phyloP scores from a whole-genome alignment of 2,329 filamentous ascomycete species.

The Emergomyces orientalis region DNA sequence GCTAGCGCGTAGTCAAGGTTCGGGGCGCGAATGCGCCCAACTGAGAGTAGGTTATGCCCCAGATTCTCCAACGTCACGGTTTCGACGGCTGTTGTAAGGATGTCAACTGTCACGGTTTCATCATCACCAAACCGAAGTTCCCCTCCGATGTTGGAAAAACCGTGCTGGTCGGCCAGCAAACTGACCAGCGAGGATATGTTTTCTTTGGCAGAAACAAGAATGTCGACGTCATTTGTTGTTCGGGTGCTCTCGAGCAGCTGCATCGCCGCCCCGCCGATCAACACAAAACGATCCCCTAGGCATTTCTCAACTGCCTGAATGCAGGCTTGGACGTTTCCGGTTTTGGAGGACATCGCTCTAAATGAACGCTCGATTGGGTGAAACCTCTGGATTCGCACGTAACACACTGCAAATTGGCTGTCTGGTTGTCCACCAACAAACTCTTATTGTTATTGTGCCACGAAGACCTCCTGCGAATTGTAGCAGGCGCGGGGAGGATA shows the following conservation, averaged over 20 bases:
- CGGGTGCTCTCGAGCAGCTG: not conserved
- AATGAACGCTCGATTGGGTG: not conserved
- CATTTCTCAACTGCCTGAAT: not conserved
- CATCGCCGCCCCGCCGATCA: not conserved
- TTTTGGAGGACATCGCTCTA: not conserved
- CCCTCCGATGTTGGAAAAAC: not conserved
- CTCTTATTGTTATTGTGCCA: not conserved
- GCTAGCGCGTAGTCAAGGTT: not conserved
- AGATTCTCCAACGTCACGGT: not conserved
- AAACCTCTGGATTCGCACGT: not conserved
- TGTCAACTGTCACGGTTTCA: constrained; percentile 10
- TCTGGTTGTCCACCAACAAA: not conserved
- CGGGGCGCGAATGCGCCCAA: not conserved
- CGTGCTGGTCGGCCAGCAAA: not conserved
- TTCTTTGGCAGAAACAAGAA: not conserved
- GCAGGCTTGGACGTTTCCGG: not conserved
- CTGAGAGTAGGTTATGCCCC: not conserved
- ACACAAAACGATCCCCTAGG: not conserved
- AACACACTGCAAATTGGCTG: not conserved
- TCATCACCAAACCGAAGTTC: not conserved
- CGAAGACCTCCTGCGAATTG: not conserved
- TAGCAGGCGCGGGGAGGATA: not conserved
- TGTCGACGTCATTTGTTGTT: not conserved
- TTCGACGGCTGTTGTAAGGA: constrained; percentile 23
- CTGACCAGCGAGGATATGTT: not conserved